phyloP scores from a whole-genome alignment of 1,284 basidiomycete genomes.

The Volvariella volvacea region DNA sequence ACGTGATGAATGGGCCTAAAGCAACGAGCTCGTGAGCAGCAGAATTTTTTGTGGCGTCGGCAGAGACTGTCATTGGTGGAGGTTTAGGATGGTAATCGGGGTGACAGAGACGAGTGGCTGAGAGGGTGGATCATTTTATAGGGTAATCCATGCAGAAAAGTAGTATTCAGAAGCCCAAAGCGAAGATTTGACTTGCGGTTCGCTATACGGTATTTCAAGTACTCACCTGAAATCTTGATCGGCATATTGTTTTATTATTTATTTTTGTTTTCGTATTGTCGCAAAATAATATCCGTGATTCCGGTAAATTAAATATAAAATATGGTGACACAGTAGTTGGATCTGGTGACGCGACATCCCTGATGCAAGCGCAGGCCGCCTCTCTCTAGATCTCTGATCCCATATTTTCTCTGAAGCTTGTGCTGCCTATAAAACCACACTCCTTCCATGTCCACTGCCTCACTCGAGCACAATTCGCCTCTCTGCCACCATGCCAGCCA shows the following conservation, averaged over 20 bases:
- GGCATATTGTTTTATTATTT: too few relatives aligned
- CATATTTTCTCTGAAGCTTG: not conserved
- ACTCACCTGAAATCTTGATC: too few relatives aligned
- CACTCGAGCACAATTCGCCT: not conserved
- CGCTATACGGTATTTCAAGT: too few relatives aligned
- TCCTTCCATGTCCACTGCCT: conserved; percentile 5
- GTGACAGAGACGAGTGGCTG: not conserved
- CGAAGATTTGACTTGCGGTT: too few relatives aligned
- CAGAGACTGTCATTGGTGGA: not conserved
- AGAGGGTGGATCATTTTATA: not conserved
- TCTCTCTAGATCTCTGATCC: not conserved
- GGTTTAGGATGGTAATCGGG: not conserved
- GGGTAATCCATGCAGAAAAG: not conserved
- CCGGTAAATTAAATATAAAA: too few relatives aligned
- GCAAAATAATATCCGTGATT: too few relatives aligned
- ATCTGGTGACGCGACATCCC: not conserved
- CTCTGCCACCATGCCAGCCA: conserved; percentile 37
- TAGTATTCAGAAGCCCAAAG: too few relatives aligned
- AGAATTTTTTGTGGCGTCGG: not conserved
- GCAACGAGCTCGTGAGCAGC: conserved; percentile 41
- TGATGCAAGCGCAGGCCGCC: too few relatives aligned
- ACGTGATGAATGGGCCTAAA: conserved; percentile 53
- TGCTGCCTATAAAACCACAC: conserved; percentile 8
- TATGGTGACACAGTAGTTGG: not conserved
- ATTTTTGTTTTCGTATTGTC: too few relatives aligned